Conservation (phyloP, 257 asterid genomes). For the Nicotiana attenuata region DNA sequence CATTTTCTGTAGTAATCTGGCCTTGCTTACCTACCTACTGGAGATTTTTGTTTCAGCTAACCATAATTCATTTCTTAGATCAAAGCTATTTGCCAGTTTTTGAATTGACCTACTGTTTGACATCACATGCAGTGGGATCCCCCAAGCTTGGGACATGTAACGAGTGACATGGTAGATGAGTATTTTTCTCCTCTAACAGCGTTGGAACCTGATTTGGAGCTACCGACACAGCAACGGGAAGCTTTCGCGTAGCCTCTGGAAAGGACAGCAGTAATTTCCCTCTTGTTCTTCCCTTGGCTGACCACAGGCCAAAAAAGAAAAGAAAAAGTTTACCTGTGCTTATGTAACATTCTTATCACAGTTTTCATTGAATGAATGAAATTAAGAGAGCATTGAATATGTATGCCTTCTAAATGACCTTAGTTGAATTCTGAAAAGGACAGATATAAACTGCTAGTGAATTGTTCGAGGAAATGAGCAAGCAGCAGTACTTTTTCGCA, state of each 20-base stretch:
- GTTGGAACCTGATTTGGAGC: slow-evolving; percentile 70
- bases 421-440: too few relatives aligned
- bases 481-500: too few relatives aligned
- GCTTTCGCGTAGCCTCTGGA: slow-evolving; percentile 38
- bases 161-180: slow-evolving; percentile 80
- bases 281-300: neutral
- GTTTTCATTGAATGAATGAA: neutral
- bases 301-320: neutral
- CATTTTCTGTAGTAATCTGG: neutral
- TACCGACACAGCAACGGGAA: slow-evolving; percentile 70
- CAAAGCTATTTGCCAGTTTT: neutral
- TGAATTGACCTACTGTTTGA: neutral
- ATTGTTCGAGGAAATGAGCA: too few relatives aligned
- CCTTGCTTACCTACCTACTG: too few relatives aligned
- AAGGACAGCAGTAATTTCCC: neutral
- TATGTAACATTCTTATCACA: neutral
- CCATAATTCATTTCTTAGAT: too few relatives aligned
- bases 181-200: slow-evolving; percentile 60
- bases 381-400: too few relatives aligned
- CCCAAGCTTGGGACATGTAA: slow-evolving; percentile 70
- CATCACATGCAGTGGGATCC: slow-evolving; percentile 77
- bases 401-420: too few relatives aligned
- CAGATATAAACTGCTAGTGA: too few relatives aligned
- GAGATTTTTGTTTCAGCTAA: neutral
- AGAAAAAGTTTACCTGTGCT: neutral